Evolutionary conservation across 768 basidiomycete genomes (phyloP), one percentile per base, ranked within the genome.

Genomic region (Termitomyces sp.): DNA sequence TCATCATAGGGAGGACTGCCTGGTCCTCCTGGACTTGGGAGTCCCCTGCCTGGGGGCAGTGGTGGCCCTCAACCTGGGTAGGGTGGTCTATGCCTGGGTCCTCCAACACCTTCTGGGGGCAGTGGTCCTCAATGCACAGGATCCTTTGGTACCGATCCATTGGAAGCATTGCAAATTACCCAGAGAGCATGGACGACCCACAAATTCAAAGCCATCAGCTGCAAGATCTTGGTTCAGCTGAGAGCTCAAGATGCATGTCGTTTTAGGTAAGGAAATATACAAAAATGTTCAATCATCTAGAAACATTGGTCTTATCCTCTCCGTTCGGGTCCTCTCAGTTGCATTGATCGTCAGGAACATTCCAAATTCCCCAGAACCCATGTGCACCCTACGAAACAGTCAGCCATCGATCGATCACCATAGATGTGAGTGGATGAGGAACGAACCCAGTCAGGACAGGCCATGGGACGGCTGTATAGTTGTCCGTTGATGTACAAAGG

Each of bases 311-410:
- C 11, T 9, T 32, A 16, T 47, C 32, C 19, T 47, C 30, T 48
- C 21, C 16, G 7, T 34, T 28, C 34, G 34, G 5, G 34, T 48
- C 14, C 19, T 47, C 30, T 48, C 21, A 48, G 12, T 23, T 48
- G 14, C 59, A 60, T n/a, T 19, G 27, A 17, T 54, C 56, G 6
- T 57, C 59, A 8, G 56, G 56, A 12, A 60, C 14, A 27, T 60
- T 42, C 59, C 59, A 60, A 10, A 60, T 57, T 14, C 56, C 59
- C 59, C 59, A 60, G n/a, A 41, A 55, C 17, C 59, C 59, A 41
- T 57, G 16, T 11, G 5, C 6, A 5, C 53, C 43, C 59, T 61
- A 17, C 2, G 14, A 30, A 19, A 16, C 16, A 0, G 17, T 40
- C 25, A 51, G 37, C 21, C 37, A 19, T n/a, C 11, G n/a, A 49